Conservation (phyloP, 441 rosid species). For the Brassica hybrid region DNA sequence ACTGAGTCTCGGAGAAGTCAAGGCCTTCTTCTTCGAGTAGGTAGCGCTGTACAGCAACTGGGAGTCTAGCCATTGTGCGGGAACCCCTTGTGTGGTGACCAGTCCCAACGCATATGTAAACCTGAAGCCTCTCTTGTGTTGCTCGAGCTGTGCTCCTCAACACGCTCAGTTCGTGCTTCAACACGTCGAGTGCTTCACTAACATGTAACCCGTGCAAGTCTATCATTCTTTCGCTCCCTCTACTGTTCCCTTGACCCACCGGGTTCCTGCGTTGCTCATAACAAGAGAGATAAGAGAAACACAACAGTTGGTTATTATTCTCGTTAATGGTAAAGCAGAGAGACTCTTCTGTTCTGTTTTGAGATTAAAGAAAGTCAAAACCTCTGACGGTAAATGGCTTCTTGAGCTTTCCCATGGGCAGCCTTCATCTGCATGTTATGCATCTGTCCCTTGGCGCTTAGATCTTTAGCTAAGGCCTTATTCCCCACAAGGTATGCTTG, state of each 20-base stretch:
- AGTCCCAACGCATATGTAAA: constrained; percentile 91
- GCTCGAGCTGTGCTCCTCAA: constrained; percentile 80
- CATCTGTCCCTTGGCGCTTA: constrained; percentile 90
- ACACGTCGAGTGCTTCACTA: constrained; percentile 80
- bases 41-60: constrained; percentile 87
- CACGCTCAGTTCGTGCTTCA: constrained; percentile 81
- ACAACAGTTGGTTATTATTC: not conserved
- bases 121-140: constrained; percentile 82
- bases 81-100: constrained; percentile 96
- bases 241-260: constrained; percentile 49
- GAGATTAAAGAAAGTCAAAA: constrained; percentile 46
- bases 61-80: constrained; percentile 90
- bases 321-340: not conserved
- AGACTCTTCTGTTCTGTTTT: not conserved
- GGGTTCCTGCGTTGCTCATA: constrained; percentile 72
- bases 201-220: constrained; percentile 97
- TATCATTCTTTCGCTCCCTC: constrained; percentile 84
- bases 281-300: constrained; percentile 7
- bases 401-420: constrained; percentile 96
- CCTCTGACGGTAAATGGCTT: constrained; percentile 92
- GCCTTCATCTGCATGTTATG: constrained; percentile 96
- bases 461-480: constrained; percentile 92
- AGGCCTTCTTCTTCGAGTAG: constrained; percentile 97
- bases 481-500: constrained; percentile 93
- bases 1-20: constrained; percentile 86